Conservation (phyloP, 768 basidiomycete genomes). For the Lactifluus piperatus region DNA sequence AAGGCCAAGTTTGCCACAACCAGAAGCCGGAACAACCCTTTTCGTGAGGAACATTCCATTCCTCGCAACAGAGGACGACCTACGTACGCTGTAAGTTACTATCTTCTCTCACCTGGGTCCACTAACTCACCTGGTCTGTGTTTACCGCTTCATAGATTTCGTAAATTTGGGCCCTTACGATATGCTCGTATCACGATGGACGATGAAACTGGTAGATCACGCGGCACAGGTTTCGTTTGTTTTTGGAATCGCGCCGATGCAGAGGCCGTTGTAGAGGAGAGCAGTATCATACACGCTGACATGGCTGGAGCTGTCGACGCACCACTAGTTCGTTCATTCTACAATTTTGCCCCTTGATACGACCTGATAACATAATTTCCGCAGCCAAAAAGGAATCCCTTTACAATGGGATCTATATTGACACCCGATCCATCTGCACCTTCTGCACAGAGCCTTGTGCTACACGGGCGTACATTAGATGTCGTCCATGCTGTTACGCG, state of each 20-base stretch:
- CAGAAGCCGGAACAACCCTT: slow-evolving; percentile 83
- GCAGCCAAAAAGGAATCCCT: slow-evolving; percentile 73
- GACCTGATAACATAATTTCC: not conserved
- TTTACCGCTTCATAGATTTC: slow-evolving; percentile 52
- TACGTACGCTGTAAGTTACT: slow-evolving; percentile 63
- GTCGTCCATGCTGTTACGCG: slow-evolving; percentile 85
- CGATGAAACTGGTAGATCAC: slow-evolving; percentile 68
- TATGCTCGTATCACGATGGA: slow-evolving; percentile 92
- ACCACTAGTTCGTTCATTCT: slow-evolving; percentile 10
- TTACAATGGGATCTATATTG: slow-evolving; percentile 78
- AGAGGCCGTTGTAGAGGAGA: slow-evolving; percentile 74
- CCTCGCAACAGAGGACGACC: slow-evolving; percentile 86
- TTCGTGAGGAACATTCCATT: slow-evolving; percentile 94
- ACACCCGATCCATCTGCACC: slow-evolving; percentile 90
- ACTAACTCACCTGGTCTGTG: not conserved
- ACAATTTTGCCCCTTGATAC: not conserved
- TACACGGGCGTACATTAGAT: slow-evolving; percentile 90
- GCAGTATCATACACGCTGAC: slow-evolving; percentile 60
- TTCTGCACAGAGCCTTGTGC: slow-evolving; percentile 70
- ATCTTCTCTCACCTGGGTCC: not conserved
- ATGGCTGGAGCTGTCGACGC: slow-evolving; percentile 39
- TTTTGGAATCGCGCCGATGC: slow-evolving; percentile 94
- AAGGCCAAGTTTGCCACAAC: slow-evolving; percentile 60
- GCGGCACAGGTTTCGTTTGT: slow-evolving; percentile 94
- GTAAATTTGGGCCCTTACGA: slow-evolving; percentile 82